phyloP scores from a whole-genome alignment of 768 basidiomycete genomes.

The Trametes cinnabarina region DNA sequence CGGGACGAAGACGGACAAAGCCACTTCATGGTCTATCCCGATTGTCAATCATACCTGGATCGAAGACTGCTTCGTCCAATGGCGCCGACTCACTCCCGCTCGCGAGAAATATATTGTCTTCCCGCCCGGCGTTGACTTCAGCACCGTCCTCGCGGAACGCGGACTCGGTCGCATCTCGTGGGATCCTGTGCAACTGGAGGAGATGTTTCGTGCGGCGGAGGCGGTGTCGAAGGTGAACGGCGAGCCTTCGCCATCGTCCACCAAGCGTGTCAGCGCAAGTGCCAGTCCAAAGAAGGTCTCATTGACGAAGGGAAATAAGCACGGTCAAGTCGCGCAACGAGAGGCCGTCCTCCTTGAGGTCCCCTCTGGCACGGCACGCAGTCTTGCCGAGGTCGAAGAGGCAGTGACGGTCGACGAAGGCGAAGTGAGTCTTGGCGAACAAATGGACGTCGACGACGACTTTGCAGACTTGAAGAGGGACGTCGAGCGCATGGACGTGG shows the following conservation, averaged over 20 bases:
- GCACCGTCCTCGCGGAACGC: slow-evolving; percentile 37
- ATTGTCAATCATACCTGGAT: slow-evolving; percentile 90
- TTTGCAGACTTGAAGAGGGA: slow-evolving; percentile 12
- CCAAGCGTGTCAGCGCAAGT: slow-evolving; percentile 11
- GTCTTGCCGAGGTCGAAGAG: slow-evolving; percentile 30
- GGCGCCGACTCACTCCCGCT: slow-evolving; percentile 67
- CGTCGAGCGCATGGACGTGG: slow-evolving; percentile 20
- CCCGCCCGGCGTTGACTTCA: slow-evolving; percentile 67
- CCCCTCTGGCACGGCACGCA: slow-evolving; percentile 21
- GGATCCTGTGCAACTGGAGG: slow-evolving; percentile 31
- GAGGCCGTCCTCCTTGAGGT: slow-evolving; percentile 12
- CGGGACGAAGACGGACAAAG: slow-evolving; percentile 64
- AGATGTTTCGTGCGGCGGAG: slow-evolving; percentile 30
- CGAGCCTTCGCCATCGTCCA: background rate
- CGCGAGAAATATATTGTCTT: slow-evolving; percentile 68
- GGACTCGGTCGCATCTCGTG: slow-evolving; percentile 25
- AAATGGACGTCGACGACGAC: slow-evolving; percentile 15
- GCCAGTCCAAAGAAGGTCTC: slow-evolving; percentile 5
- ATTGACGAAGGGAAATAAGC: background rate
- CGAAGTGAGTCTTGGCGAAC: slow-evolving; percentile 15
- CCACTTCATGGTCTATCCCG: slow-evolving; percentile 77
- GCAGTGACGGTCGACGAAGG: slow-evolving; percentile 17
- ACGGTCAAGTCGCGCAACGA: background rate
- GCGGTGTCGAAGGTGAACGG: slow-evolving; percentile 11
- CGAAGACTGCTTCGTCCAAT: slow-evolving; percentile 83